phyloP scores from a whole-genome alignment of 202 grass and related monocot species.

The Panicum hallii region DNA sequence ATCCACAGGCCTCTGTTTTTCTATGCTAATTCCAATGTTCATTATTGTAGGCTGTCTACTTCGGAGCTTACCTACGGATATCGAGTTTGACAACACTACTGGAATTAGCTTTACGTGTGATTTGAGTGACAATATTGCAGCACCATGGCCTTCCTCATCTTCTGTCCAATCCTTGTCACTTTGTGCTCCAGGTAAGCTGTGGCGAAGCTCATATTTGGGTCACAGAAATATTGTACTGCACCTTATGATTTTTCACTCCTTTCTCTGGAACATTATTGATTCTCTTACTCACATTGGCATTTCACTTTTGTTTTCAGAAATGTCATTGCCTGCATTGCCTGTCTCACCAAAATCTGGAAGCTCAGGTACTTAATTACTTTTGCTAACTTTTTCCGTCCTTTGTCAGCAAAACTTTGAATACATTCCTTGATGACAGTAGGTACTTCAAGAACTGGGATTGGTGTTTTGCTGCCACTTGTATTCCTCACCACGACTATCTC shows the following conservation, averaged over 20 bases:
- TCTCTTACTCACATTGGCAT: slow-evolving; percentile 29
- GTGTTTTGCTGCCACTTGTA: slow-evolving; percentile 47
- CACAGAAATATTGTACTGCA: background rate
- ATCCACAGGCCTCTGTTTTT: slow-evolving; percentile 20
- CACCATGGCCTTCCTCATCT: slow-evolving; percentile 97
- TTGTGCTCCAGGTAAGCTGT: slow-evolving; percentile 80
- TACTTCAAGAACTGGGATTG: slow-evolving; percentile 54
- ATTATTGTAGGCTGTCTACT: slow-evolving; percentile 80
- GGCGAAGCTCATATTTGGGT: background rate
- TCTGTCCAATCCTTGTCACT: slow-evolving; percentile 91
- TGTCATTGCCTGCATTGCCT: slow-evolving; percentile 96
- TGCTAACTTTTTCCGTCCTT: background rate
- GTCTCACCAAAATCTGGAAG: slow-evolving; percentile 62
- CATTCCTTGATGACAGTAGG: slow-evolving; percentile 16
- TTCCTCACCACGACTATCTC: slow-evolving; percentile 45
- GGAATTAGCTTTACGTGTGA: slow-evolving; percentile 97
- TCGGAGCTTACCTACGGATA: slow-evolving; percentile 89
- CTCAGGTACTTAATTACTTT: slow-evolving; percentile 59
- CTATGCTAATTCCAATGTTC: slow-evolving; percentile 32
- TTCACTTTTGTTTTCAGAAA: slow-evolving; percentile 66
- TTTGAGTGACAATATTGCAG: slow-evolving; percentile 95
- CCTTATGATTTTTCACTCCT: background rate
- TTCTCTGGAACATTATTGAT: background rate
- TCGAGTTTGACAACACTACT: slow-evolving; percentile 80
- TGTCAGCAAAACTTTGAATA: slow-evolving; percentile 24